A percentile compares a stretch with the other conserved stretches of the same genome.
These are phyloP conservation scores for Neurospora africana DNA, from an alignment of 495 filamentous ascomycete genomes.

Conservation along the genomic window DNA sequence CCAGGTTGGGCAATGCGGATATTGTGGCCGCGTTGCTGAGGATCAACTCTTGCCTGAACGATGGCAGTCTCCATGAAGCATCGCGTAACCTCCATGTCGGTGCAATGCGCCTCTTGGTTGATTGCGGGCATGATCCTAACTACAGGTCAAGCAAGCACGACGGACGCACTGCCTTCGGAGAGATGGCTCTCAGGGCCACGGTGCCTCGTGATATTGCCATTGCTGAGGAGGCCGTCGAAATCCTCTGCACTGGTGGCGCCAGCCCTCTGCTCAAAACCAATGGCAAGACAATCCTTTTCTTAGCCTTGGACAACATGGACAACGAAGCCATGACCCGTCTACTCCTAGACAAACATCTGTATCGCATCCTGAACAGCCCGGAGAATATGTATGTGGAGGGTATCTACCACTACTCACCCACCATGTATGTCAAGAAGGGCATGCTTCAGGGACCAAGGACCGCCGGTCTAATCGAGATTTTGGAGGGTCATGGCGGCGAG, in stretches of 20 bases:
- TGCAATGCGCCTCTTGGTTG: slow-evolving; percentile 27
- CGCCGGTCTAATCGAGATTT: slow-evolving; percentile 12
- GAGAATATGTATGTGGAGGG: slow-evolving; percentile 31
- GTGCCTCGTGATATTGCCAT: slow-evolving; percentile 19
- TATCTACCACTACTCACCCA: slow-evolving; percentile 30
- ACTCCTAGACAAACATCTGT: slow-evolving; percentile 21
- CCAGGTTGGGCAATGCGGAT: slow-evolving; percentile 12
- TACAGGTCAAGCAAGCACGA: slow-evolving; percentile 30
- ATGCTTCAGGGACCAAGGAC: slow-evolving; percentile 19
- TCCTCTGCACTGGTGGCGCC: slow-evolving; percentile 26
- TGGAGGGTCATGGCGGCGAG: slow-evolving; percentile 25
- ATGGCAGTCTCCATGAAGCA: slow-evolving; percentile 35
- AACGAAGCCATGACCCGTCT: slow-evolving; percentile 25
- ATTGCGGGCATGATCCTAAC: slow-evolving; percentile 31
- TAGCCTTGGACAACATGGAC: slow-evolving; percentile 31
- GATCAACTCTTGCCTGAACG: slow-evolving; percentile 19
- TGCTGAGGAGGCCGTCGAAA: slow-evolving; percentile 25
- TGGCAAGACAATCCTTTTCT: slow-evolving; percentile 31
- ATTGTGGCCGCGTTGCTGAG: slow-evolving; percentile 13
- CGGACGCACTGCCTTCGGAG: slow-evolving; percentile 32
- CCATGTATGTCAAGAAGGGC: slow-evolving; percentile 30
- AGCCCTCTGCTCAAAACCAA: slow-evolving; percentile 26
- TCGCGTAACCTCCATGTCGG: slow-evolving; percentile 26
- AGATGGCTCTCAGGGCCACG: slow-evolving; percentile 27
- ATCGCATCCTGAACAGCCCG: slow-evolving; percentile 30